Percentiles rank a stretch among this genome's conserved stretches.
Conservation (phyloP, 2,329 filamentous ascomycete genomes). For the Niveomyces coronatus region DNA sequence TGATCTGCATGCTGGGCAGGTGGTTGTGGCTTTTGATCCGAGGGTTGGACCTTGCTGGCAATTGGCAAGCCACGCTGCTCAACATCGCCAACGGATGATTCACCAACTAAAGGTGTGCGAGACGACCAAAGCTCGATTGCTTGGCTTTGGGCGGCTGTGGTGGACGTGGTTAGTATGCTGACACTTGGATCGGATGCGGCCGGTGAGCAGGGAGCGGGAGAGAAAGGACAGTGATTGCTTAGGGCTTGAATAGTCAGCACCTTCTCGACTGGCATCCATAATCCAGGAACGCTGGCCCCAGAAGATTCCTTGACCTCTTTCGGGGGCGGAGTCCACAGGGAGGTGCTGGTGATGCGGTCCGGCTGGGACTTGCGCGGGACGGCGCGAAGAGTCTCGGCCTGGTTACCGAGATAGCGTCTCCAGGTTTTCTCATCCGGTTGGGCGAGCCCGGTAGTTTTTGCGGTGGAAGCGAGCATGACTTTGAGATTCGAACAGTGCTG, state of each 20-base stretch:
- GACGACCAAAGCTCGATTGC: slow-evolving; percentile 5
- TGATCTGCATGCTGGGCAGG: slow-evolving; percentile 1
- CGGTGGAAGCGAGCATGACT: neutral
- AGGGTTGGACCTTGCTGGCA: neutral
- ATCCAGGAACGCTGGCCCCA: neutral
- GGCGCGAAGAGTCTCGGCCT: slow-evolving; percentile 5
- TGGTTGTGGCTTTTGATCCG: slow-evolving; percentile 2
- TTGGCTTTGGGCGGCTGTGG: slow-evolving; percentile 9
- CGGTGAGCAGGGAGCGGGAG: slow-evolving; percentile 10
- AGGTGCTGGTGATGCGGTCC: slow-evolving; percentile 6
- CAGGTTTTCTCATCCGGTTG: slow-evolving; percentile 27
- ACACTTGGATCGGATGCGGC: slow-evolving; percentile 9
- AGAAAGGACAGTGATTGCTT: slow-evolving; percentile 10
- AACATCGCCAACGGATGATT: neutral
- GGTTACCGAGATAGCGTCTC: slow-evolving; percentile 19
- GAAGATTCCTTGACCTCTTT: neutral
- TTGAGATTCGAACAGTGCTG: slow-evolving; percentile 10
- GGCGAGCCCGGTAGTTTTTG: slow-evolving; percentile 17
- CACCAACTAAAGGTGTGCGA: neutral
- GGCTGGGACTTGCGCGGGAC: slow-evolving; percentile 8
- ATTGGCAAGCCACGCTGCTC: slow-evolving; percentile 2
- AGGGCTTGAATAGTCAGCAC: neutral
- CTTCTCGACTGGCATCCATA: neutral
- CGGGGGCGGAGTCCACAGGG: slow-evolving; percentile 1
- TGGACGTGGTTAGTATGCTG: slow-evolving; percentile 7